Evolutionary conservation across 2,329 filamentous ascomycete species (phyloP).

Genomic region (Shiraia sp.): DNA sequence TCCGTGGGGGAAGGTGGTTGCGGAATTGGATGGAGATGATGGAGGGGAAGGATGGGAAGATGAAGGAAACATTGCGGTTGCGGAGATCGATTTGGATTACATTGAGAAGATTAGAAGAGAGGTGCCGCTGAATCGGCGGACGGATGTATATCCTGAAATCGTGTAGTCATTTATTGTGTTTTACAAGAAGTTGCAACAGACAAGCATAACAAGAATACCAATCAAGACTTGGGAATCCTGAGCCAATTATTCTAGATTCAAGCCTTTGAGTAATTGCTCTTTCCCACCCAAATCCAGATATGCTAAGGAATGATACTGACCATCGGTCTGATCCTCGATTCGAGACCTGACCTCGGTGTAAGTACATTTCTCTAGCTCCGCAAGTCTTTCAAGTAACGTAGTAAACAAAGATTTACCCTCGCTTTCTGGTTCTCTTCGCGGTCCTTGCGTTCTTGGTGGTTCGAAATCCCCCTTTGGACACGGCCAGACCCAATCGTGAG

Average conservation of each 20-base stretch:
- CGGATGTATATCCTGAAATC: slow-evolving; percentile 47
- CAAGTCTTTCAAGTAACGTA: slow-evolving; percentile 30
- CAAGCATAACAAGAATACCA: too few species aligned
- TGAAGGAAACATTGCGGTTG: slow-evolving; percentile 48
- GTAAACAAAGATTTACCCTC: slow-evolving; percentile 24
- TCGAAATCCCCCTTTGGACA: slow-evolving; percentile 25
- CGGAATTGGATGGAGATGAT: slow-evolving; percentile 62
- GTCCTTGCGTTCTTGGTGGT: slow-evolving; percentile 34
- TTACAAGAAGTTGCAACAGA: too few species aligned
- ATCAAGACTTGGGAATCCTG: neutral
- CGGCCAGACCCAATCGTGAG: slow-evolving; percentile 31
- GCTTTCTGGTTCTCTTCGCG: slow-evolving; percentile 14
- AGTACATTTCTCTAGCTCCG: slow-evolving; percentile 17
- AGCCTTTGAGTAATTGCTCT: slow-evolving; percentile 25
- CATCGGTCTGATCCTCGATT: slow-evolving; percentile 23
- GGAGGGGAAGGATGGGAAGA: slow-evolving; percentile 37
- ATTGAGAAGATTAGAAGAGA: slow-evolving; percentile 58
- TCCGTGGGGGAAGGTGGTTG: slow-evolving; percentile 80
- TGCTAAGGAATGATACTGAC: slow-evolving; percentile 22
- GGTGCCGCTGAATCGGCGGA: slow-evolving; percentile 62
- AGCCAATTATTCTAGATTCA: slow-evolving; percentile 15
- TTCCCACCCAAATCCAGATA: slow-evolving; percentile 30
- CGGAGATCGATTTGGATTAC: slow-evolving; percentile 59
- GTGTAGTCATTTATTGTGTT: neutral
- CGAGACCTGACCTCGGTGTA: slow-evolving; percentile 23